Percentiles rank a stretch among this genome's conserved stretches.
phyloP scores from a whole-genome alignment of 768 basidiomycete species.

The Mycena floridula region DNA sequence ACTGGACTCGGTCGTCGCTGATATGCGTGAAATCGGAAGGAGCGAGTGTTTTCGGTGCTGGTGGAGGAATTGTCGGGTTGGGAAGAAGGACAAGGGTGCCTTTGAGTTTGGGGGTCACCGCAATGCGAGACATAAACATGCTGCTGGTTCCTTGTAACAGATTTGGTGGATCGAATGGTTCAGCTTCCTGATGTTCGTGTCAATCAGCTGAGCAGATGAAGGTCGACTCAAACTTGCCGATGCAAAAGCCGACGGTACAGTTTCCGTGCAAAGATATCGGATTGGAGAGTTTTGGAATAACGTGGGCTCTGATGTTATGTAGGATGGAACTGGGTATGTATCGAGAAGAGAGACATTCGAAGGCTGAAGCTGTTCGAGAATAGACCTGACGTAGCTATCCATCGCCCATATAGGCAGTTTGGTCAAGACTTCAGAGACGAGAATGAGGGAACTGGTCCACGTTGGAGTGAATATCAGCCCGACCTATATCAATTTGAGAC shows the following conservation, averaged over 20 bases:
- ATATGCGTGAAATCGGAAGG: conserved; percentile 25
- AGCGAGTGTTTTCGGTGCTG: conserved; percentile 33
- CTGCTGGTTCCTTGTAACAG: conserved; percentile 50
- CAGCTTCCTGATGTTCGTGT: conserved; percentile 10
- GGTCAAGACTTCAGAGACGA: conserved; percentile 47
- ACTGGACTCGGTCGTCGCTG: conserved; percentile 26
- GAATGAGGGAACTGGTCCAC: conserved; percentile 39
- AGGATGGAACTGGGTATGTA: conserved; percentile 42
- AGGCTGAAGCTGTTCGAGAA: conserved; percentile 40
- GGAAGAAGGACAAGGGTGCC: conserved; percentile 43
- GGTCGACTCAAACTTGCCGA: background rate
- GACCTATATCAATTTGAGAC: conserved; percentile 27
- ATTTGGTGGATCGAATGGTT: conserved; percentile 49
- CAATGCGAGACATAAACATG: conserved; percentile 39
- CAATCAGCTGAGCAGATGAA: background rate
- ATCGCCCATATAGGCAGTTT: conserved; percentile 46
- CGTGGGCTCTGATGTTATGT: conserved; percentile 31
- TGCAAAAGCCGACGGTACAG: background rate
- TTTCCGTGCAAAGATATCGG: conserved; percentile 39
- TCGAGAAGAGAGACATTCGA: conserved; percentile 46
- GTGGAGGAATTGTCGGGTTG: conserved; percentile 33
- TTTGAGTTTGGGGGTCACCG: conserved; percentile 9
- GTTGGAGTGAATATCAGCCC: conserved; percentile 44
- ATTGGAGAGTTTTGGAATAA: conserved; percentile 40
- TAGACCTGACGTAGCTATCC: conserved; percentile 36